Conservation (phyloP, 2,329 filamentous ascomycete species). For the Stylonectria norvegica region DNA sequence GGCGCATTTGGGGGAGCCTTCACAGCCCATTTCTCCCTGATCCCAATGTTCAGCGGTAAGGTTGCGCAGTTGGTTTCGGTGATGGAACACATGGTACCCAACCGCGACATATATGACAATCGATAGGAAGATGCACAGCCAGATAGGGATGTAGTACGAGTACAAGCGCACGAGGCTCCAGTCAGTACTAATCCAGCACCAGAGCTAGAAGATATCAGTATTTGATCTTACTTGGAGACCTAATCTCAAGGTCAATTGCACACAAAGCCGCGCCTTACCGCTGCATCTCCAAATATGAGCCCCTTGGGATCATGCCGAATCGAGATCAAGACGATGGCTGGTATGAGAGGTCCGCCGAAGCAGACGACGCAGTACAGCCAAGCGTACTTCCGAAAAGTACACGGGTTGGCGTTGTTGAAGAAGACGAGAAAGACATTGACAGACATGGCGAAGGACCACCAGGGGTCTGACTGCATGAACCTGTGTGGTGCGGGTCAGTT, state of each 20-base stretch:
- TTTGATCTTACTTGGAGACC: too few species aligned
- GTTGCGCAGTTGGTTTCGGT: slow-evolving; percentile 53
- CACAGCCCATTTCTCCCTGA: slow-evolving; percentile 15
- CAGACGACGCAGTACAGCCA: slow-evolving; percentile 67
- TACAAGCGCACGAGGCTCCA: slow-evolving; percentile 56
- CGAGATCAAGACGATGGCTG: slow-evolving; percentile 63
- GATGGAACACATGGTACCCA: slow-evolving; percentile 57
- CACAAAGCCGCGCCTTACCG: too few species aligned
- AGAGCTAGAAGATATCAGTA: slow-evolving; percentile 43
- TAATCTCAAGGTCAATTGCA: too few species aligned
- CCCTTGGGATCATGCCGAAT: slow-evolving; percentile 40
- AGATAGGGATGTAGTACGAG: slow-evolving; percentile 59
- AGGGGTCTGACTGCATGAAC: slow-evolving; percentile 73
- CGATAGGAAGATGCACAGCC: slow-evolving; percentile 55
- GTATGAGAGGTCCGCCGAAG: slow-evolving; percentile 67
- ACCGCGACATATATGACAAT: slow-evolving; percentile 54
- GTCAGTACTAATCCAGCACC: slow-evolving; percentile 57
- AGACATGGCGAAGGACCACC: slow-evolving; percentile 80
- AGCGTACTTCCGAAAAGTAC: slow-evolving; percentile 64
- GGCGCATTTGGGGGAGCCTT: not conserved
- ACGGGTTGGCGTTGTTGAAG: slow-evolving; percentile 54
- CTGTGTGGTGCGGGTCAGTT: slow-evolving; percentile 36
- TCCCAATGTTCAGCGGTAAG: slow-evolving; percentile 31
- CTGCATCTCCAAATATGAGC: slow-evolving; percentile 53
- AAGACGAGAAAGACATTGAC: slow-evolving; percentile 73